Evolutionary conservation across 495 filamentous ascomycete genomes (phyloP), one percentile per base, ranked within the genome.

Genomic region (Bombardia bombarda): DNA sequence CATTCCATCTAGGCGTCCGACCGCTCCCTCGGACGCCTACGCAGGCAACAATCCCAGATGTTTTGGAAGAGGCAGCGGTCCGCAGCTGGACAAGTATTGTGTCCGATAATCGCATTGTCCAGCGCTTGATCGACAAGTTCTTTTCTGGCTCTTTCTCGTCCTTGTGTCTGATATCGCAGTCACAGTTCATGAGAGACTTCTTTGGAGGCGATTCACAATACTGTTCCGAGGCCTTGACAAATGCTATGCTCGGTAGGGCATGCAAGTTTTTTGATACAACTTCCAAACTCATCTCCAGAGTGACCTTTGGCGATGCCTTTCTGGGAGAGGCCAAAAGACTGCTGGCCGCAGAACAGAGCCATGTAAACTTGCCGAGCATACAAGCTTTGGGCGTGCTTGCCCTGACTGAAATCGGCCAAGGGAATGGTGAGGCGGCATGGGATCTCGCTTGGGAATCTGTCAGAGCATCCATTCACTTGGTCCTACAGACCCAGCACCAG

Each of bases 241-340:
- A 60, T 16, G 54, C 55, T 18, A 47, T 60, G 14, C 26, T 60
- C 17, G 57, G 51, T 12, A 40, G 43, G 13, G 46, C 51, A 0
- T 57, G 54, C 46, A 52, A 38, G 18, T 32, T 45, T 13, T 38
- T 45, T 20, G 40, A 49, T 9, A 23, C 40, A 5, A 36, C 51
- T 10, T 52, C 50, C 4, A 46, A 50, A 10, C 41, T 50, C 2
- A 45, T 55, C 8, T 57, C 57, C 16, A 42, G 44, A 19, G 37
- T 57, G 20, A 55, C 36, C 19, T 55, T 55, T 16, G 57, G 51
- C 3, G 57, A 60, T 24, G 57, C 57, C 2, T 60, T 60, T 23
- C 16, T 60, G 5, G 54, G 51, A 6, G 54, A 60, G 17, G 51
- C 57, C 14, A 57, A 45, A 24, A 40, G 43, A n/a, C 28, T 60